Evolutionary conservation across 1,284 basidiomycete genomes (phyloP).

Genomic region (Rhodotorula sp.): DNA sequence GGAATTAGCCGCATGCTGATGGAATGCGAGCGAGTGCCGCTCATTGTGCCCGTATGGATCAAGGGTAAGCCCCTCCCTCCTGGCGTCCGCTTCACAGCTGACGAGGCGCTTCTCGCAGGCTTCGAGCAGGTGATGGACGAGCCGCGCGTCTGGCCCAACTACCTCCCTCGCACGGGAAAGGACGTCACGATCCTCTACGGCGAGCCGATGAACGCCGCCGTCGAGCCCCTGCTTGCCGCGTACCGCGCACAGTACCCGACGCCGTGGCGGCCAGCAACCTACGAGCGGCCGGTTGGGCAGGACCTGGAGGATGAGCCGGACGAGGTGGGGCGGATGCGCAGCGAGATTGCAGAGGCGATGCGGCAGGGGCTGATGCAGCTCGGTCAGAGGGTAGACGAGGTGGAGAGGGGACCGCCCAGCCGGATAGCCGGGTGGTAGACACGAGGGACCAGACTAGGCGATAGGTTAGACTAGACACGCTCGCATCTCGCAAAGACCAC

Average conservation of each 20-base stretch:
- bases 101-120: constrained; percentile 54
- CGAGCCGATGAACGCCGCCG: constrained; percentile 58
- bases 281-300: constrained; percentile 28
- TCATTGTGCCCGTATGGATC: constrained; percentile 93
- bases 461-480: background rate
- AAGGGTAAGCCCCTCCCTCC: constrained; percentile 58
- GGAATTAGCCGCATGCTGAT: constrained; percentile 87
- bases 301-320: constrained; percentile 36
- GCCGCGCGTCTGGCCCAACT: constrained; percentile 68
- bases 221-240: constrained; percentile 47
- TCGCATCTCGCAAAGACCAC: background rate
- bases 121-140: constrained; percentile 90
- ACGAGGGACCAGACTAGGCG: background rate
- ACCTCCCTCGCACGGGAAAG: constrained; percentile 67
- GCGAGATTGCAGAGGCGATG: constrained; percentile 39
- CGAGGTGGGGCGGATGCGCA: constrained; percentile 32
- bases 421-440: constrained; percentile 18
- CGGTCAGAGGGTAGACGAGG: constrained; percentile 16
- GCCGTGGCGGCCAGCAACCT: constrained; percentile 26
- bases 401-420: constrained; percentile 11
- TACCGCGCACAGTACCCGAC: constrained; percentile 21
- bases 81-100: background rate
- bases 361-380: constrained; percentile 39
- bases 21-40: constrained; percentile 66
- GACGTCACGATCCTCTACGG: constrained; percentile 72